Base-by-base conservation (phyloP, 1,284 basidiomycete species). In the Waitea zeae region DNA sequence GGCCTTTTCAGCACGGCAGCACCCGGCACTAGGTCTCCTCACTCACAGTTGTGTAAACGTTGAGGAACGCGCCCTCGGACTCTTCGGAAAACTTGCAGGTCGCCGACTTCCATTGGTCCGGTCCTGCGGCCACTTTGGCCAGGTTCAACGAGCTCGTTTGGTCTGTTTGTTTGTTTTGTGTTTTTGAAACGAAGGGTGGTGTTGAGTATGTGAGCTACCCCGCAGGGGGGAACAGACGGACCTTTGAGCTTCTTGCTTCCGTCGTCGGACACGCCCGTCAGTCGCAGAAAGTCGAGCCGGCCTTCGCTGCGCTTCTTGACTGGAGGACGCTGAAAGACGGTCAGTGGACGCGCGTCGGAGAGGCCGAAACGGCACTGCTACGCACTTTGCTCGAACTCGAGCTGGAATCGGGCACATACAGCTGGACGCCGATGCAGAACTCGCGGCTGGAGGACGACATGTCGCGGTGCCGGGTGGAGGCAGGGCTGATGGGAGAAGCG, bases 131-230 rank as follows among this genome's bases (percentile, higher is more conserved):
- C 19, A 58, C 61, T 39, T 64, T 67, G 24, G 64, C 54, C n/a
- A 77, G 57, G 13, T 64, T 63, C 31, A 78, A 62, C 77, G 77
- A 81, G 45, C 70, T 79, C 9, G 72, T 59, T 52, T 76, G 79
- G 49, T 83, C 79, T 80, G 41, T 22, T 40, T 15, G 15, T 12
- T 13, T 26, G 9, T 7, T 14, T 20, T 14, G 19, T 18, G 30
- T 30, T 15, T 30, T 18, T 14, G 24, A 20, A 30, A 12, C 27
- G 24, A 20, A 15, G 13, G 31, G 15, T 14, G 24, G 17, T 15
- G 18, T n/a, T n/a, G n/a, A n/a, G n/a, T n/a, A n/a, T n/a, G n/a
- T n/a, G n/a, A n/a, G n/a, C n/a, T n/a, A n/a, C n/a, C n/a, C n/a
- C n/a, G n/a, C n/a, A n/a, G n/a, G n/a, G n/a, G n/a, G n/a, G n/a